Base-by-base conservation (phyloP, 768 basidiomycete species). In the Baorangia bicolor region DNA sequence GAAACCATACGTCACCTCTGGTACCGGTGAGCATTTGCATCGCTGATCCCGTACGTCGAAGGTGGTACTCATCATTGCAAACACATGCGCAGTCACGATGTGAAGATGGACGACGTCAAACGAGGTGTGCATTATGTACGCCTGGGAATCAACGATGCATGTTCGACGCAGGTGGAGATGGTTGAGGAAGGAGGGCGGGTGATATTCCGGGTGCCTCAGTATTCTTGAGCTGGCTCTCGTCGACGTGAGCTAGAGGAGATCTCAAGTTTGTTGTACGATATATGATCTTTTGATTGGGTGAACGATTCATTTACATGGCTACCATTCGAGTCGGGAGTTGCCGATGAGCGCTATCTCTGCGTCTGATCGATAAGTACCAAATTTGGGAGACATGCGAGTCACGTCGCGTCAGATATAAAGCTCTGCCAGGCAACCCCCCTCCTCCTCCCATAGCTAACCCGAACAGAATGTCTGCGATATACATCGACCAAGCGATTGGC, bases 401-500 rank as follows among this genome's bases (percentile, higher is more conserved):
- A 64, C 37, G 8, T 48, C 21, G 18, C 33, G 13, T 35, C 30
- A 33, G 53, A 23, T 49, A 40, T 42, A 40, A 50, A 49, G 25
- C 50, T 27, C 20, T 12, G 11, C 23, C 30, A n/a, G n/a, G n/a
- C n/a, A 39, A 35, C 44, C 9, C 43, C 20, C 14, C 28, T 59
- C 41, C 49, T 46, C 30, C 37, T 3, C n/a, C 27, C 27, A 12
- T 12, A 46, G 20, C 23, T 25, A 18, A 52, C 42, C 1, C 2
- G 25, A 14, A 12, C 38, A 52, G 42, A 49, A 81, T 83, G 77
- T 63, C 76, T 23, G 60, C 75, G 35, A 71, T 88, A 68, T 84
- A 94, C 75, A 82, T 96, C 62, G 92, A 96, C 74, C 93, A 95
- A 75, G 73, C 81, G 49, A 67, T 81, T 49, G 89, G 91, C 47